Evolutionary conservation across 2,329 filamentous ascomycete species (phyloP).

Genomic region (Verruconis gallopava): DNA sequence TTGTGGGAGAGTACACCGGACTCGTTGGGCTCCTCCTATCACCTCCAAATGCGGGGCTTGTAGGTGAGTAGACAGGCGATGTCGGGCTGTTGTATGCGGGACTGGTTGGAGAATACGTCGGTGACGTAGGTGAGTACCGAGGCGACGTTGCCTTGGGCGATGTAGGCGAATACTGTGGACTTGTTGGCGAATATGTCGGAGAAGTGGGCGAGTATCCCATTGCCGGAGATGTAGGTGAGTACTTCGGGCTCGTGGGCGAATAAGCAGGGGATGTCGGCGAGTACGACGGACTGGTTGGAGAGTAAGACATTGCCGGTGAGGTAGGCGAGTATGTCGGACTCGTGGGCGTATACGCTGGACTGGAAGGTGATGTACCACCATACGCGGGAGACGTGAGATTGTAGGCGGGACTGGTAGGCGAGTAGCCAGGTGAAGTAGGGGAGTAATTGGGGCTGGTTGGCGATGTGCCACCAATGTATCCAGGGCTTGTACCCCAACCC

Average conservation of each 20-base stretch:
- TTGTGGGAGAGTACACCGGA: conserved; percentile 40
- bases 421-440: conserved; percentile 53
- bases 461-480: conserved; percentile 27
- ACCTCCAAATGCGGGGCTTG: conserved; percentile 19
- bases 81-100: conserved; percentile 18
- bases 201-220: conserved; percentile 33
- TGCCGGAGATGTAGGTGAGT: conserved; percentile 23
- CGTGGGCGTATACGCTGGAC: conserved; percentile 37
- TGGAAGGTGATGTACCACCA: conserved; percentile 37
- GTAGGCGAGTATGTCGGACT: conserved; percentile 63
- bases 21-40: conserved; percentile 45
- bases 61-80: conserved; percentile 30
- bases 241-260: conserved; percentile 50
- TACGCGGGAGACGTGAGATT: conserved; percentile 39
- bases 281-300: conserved; percentile 31
- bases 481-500: conserved; percentile 40
- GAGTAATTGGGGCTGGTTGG: conserved; percentile 44
- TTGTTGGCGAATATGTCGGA: conserved; percentile 65
- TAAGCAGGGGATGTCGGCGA: conserved; percentile 59
- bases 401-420: conserved; percentile 34
- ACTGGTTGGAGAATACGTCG: conserved; percentile 38
- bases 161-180: conserved; percentile 43
- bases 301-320: conserved; percentile 33
- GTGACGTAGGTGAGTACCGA: conserved; percentile 36
- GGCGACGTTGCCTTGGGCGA: conserved; percentile 37